Conservation (phyloP, 1,284 basidiomycete species). For the Cutaneotrichosporon dermatis region DNA sequence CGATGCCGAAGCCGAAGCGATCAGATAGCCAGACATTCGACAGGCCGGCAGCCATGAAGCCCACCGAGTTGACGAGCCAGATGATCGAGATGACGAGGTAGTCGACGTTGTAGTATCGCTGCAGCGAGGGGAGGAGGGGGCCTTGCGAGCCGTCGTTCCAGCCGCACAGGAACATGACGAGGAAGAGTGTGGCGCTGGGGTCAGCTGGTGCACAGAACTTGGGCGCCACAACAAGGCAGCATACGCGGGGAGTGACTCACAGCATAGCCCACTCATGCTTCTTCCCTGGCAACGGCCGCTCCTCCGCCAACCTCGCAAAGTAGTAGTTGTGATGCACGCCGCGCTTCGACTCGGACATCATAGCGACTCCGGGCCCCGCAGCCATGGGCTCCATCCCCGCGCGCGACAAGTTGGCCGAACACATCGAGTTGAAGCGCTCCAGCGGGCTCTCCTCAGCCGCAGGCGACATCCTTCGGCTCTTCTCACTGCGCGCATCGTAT, state of each 20-base stretch:
- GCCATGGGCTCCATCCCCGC: background rate
- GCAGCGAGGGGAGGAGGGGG: conserved; percentile 59
- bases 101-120: conserved; percentile 52
- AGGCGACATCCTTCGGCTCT: background rate
- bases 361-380: background rate
- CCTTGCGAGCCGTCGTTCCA: conserved; percentile 64
- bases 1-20: conserved; percentile 57
- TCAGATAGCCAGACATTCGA: conserved; percentile 56
- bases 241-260: conserved; percentile 18
- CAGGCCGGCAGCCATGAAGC: conserved; percentile 54
- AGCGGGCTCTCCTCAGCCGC: background rate
- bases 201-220: conserved; percentile 1
- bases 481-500: background rate
- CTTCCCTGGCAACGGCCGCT: conserved; percentile 24
- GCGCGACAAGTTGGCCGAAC: background rate
- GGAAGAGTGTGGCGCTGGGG: conserved; percentile 27
- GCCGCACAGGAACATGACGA: conserved; percentile 51
- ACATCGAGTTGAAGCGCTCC: background rate
- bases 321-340: conserved; percentile 17
- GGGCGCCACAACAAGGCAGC: too few relatives aligned
- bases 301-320: conserved; percentile 25
- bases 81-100: conserved; percentile 54
- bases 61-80: conserved; percentile 57
- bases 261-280: conserved; percentile 25
- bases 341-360: background rate